Evolutionary conservation across 192 early-diverging fungal genomes (phyloP), one percentile per base, ranked within the genome.

Genomic region (Podochytrium sp.): DNA sequence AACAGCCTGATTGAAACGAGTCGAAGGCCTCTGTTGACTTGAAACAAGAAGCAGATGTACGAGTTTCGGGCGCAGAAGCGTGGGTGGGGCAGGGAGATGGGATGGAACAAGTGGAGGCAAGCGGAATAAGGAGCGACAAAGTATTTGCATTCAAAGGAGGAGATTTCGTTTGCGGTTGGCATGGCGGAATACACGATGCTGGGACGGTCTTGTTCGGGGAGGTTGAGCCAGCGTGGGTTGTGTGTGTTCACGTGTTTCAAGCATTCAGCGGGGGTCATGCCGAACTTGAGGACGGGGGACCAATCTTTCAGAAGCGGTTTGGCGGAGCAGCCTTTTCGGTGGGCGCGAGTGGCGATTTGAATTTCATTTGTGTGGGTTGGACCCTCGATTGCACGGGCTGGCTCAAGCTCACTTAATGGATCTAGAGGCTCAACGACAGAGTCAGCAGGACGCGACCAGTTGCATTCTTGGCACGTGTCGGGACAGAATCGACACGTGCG

Each of bases 1-100:
- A n/a, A 51, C 37, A 71, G 25, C 2, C 69, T 32, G 27, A 71
- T 60, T 12, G 69, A 71, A 4, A 71, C 57, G 12, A 71, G 32
- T 10, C 69, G 69, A 20, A 71, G 69, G 20, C 69, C 69, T 18
- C 25, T 33, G 40, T 57, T 57, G 6, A 42, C 34, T 33, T 71
- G 35, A 71, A 71, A 71, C 32, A 71, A 16, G 69, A 71, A 71
- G 30, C 69, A 71, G 18, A 71, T 41, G 33, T 71, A 71, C 4
- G 56, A 60, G 14, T 12, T 40, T 10, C 10, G 10, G 29, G 16
- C 16, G 34, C 18, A n/a, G 23, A 71, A 71, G 6, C n/a, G 23
- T 2, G n/a, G 14, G 53, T 23, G 4, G 1, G 69, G 69, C 37
- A 71, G 40, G 38, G 40, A 25, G 5, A 71, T 27, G 16, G 37